Evolutionary conservation across 2,329 filamentous ascomycete genomes (phyloP), one percentile per base, ranked within the genome.

Genomic region (Acrodontium crateriforme): DNA sequence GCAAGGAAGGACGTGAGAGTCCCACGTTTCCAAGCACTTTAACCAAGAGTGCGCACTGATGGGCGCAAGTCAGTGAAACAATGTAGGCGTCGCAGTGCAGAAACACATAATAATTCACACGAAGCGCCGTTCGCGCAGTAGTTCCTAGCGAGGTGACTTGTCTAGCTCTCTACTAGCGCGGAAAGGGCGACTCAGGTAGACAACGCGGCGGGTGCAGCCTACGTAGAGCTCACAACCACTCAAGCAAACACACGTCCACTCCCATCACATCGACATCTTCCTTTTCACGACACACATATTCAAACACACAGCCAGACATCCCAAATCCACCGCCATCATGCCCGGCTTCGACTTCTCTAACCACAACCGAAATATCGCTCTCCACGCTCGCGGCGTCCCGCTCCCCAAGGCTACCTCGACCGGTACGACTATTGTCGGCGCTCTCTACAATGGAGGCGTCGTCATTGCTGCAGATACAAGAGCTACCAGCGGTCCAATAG

Each of bases 321-420:
- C 26, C 12, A 27, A 24, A 13, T 30, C 16, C 21, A 16, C 31
- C 21, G 14, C 23, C 37, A 47, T 24, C 49, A 98, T 98, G 89
- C 77, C 81, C 49, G 85, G 85, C 64, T 93, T 94, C 71, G 85
- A 95, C 66, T 98, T 98, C 71, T 91, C 84, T 59, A 98, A 98
- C 71, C 89, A 95, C 74, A 93, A 93, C 72, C 83, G 89, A 67
- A 98, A 98, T 73, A 74, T 79, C 56, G 87, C 87, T 41, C 74
- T 98, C 45, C 87, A 95, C 58, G 83, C 87, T 48, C 75, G 78
- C 60, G 91, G 91, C 46, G 78, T 95, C 28, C 89, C 89, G 37
- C 68, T 95, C 35, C 89, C 91, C 49, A 95, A 94, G 65, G 89
- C 89, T 38, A 98, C 89, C 36, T 94, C 85, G 62, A 98, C 89